These are phyloP conservation scores for Bocquillonia castaneifolia DNA, from an alignment of 441 rosid genomes.

Conservation along the genomic window DNA sequence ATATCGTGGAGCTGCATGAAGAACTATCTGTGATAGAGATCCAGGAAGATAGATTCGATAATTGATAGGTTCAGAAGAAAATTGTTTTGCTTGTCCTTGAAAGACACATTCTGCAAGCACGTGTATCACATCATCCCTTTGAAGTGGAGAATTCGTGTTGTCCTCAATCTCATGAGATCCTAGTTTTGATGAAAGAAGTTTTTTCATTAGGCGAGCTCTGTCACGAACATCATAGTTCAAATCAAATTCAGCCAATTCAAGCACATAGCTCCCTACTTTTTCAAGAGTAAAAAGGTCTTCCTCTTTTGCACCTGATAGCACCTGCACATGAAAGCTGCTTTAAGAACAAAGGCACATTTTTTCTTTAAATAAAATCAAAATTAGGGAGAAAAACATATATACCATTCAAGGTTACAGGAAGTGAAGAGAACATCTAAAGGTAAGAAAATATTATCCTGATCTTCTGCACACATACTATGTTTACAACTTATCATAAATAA, in stretches of 20 bases:
- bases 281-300: conserved; percentile 47
- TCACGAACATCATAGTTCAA: conserved; percentile 86
- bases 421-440: neutral
- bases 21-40: conserved; percentile 91
- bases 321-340: conserved; percentile 38
- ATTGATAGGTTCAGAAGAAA: conserved; percentile 38
- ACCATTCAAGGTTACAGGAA: conserved; percentile 7
- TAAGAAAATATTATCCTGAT: neutral
- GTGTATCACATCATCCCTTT: conserved; percentile 32
- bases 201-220: conserved; percentile 76
- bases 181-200: conserved; percentile 41
- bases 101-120: conserved; percentile 53
- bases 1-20: conserved; percentile 98
- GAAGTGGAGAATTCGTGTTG: conserved; percentile 32
- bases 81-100: conserved; percentile 43
- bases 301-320: conserved; percentile 42
- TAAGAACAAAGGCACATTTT: conserved; percentile 5
- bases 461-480: neutral
- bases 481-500: neutral
- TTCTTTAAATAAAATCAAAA: conserved; percentile 5
- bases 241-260: conserved; percentile 87
- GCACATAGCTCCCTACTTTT: conserved; percentile 57
- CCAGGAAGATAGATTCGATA: conserved; percentile 90
- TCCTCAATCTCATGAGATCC: conserved; percentile 37
- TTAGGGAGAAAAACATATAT: conserved; percentile 1